These are phyloP conservation scores for Globisporangium nagaii DNA, from an alignment of 352 stramenopile species.

Conservation along the genomic window DNA sequence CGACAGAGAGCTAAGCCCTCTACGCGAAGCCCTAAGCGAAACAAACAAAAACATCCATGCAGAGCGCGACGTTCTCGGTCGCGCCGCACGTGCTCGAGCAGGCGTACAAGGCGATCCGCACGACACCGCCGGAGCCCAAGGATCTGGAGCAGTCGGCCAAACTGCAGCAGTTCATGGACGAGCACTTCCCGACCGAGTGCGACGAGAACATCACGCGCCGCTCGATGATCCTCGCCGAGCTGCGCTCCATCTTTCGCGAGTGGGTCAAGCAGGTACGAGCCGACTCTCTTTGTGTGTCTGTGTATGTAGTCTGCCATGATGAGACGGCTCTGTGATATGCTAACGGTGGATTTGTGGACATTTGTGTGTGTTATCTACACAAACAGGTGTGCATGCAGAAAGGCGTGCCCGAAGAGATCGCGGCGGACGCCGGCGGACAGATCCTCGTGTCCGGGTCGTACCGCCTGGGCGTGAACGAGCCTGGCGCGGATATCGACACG, in stretches of 20 bases:
- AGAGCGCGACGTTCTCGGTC: constrained; percentile 66
- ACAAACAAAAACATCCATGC: constrained; percentile 20
- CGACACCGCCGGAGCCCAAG: constrained; percentile 74
- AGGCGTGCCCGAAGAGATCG: constrained; percentile 82
- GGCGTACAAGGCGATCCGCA: constrained; percentile 87
- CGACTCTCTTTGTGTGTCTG: neutral
- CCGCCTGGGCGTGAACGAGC: constrained; percentile 95
- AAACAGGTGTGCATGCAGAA: constrained; percentile 68
- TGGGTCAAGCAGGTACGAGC: constrained; percentile 68
- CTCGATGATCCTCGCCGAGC: constrained; percentile 79
- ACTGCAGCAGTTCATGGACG: constrained; percentile 79
- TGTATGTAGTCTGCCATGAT: neutral
- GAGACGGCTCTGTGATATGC: no score
- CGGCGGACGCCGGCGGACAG: constrained; percentile 77
- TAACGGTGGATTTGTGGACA: neutral
- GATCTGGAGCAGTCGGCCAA: constrained; percentile 81
- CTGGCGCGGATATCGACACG: constrained; percentile 96
- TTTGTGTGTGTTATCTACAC: neutral
- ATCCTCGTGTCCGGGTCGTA: constrained; percentile 92
- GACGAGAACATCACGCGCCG: constrained; percentile 79
- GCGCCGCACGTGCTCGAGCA: constrained; percentile 76
- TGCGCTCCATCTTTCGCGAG: constrained; percentile 77
- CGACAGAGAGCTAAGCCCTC: no score
- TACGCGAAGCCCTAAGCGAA: neutral
- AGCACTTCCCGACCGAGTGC: constrained; percentile 70